Conservation (phyloP, 257 asterid species). For the Ophiorrhiza pumila region DNA sequence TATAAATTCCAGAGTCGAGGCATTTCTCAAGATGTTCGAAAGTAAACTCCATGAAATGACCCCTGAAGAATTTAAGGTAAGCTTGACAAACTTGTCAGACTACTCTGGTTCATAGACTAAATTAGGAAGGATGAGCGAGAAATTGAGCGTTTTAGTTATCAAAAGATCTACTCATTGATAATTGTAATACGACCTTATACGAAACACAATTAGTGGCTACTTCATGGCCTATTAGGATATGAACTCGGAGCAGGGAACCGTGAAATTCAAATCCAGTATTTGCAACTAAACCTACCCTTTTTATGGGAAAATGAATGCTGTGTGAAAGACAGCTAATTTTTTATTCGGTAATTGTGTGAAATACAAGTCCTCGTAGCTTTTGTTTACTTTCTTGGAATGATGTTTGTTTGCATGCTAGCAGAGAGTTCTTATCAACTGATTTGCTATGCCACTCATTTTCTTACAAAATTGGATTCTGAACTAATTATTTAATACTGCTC, state of each 20-base stretch:
- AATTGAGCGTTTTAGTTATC: neutral
- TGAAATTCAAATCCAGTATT: neutral
- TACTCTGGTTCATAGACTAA: neutral
- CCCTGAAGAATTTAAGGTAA: conserved; percentile 77
- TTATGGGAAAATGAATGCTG: neutral
- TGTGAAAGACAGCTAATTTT: neutral
- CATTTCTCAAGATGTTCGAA: conserved; percentile 81
- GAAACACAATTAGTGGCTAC: neutral
- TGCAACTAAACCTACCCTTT: neutral
- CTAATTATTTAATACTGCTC: neutral
- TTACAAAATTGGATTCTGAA: neutral
- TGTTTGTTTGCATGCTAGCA: no score
- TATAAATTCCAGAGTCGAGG: conserved; percentile 77
- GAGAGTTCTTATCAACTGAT: neutral
- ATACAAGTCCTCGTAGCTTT: no score
- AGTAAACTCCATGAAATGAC: conserved; percentile 80
- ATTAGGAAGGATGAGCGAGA: neutral
- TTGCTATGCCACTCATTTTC: neutral
- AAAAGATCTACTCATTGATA: neutral
- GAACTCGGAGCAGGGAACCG: neutral
- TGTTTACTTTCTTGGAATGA: no score
- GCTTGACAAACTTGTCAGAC: conserved; percentile 17
- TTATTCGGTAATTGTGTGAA: neutral
- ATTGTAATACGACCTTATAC: neutral
- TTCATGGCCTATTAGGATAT: neutral